Percentiles rank a stretch among this genome's conserved stretches.
phyloP scores from a whole-genome alignment of 2,329 filamentous ascomycete genomes.

The Aureobasidium subglaciale region DNA sequence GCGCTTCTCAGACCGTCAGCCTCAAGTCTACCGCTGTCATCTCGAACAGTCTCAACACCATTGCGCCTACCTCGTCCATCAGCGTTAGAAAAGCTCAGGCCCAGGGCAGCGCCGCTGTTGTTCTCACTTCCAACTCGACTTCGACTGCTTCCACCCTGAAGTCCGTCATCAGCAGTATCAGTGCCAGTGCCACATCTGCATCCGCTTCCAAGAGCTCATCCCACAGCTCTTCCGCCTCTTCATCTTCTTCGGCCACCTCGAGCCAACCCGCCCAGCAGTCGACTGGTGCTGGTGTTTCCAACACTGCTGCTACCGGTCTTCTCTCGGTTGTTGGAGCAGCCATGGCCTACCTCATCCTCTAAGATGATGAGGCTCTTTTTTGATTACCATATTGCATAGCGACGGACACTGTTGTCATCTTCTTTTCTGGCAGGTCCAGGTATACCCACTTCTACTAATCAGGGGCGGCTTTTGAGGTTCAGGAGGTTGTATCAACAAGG shows the following conservation, averaged over 20 bases:
- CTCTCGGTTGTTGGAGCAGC: not conserved
- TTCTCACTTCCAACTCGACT: not conserved
- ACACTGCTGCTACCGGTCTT: not conserved
- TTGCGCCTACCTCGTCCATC: conserved; percentile 1
- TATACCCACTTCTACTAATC: conserved; percentile 1
- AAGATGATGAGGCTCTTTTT: not conserved
- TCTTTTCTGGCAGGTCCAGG: conserved; percentile 9
- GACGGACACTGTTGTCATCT: not conserved
- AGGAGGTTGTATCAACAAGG: not conserved
- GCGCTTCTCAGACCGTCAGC: not conserved
- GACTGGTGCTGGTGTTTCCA: not conserved
- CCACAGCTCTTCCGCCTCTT: not conserved
- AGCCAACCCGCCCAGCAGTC: conserved; percentile 3
- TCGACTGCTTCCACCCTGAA: not conserved
- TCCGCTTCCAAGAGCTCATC: not conserved
- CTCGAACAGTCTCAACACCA: not conserved
- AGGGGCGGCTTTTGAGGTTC: not conserved
- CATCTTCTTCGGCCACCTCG: not conserved
- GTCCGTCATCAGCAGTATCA: not conserved
- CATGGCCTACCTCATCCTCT: conserved; percentile 3
- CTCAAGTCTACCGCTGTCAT: conserved; percentile 7
- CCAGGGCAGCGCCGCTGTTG: conserved; percentile 1
- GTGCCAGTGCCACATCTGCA: not conserved
- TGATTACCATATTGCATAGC: conserved; percentile 2
- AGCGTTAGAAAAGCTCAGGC: conserved; percentile 10